Evolutionary conservation across 1,139 yeast species (phyloP), one percentile per base, ranked within the genome.

Genomic region (Ogataea hybrid): DNA sequence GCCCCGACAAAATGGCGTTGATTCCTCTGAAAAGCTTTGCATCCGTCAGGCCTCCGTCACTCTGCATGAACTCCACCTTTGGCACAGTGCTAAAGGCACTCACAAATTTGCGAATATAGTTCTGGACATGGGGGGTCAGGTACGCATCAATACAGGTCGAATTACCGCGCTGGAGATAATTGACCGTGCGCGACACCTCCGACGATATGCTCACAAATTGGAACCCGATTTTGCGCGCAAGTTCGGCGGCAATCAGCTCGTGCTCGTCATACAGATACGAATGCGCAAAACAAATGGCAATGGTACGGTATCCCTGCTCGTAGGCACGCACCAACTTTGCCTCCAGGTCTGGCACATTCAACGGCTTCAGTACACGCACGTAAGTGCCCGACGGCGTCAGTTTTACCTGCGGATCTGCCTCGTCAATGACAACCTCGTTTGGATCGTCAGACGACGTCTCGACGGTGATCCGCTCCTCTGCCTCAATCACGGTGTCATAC

Each of bases 401-500:
- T 3, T 68, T 70, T 15, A 75, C 57, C 11, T 60, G 53, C 2
- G 49, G 48, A 11, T 54, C 59, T 28, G 63, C 56, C 0, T 62
- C 55, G 12, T 57, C 62, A 2, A 61, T 54, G 2, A 35, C 17
- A 17, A 59, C 61, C 3, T 67, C 44, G 18, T 46, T 46, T 10
- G 54, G 51, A 41, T 61, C 65, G 22, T 53, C 66, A 3, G 59
- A 48, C 30, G 55, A 60, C 4, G 64, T 59, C 20, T 61, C 64
- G 29, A 64, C 51, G 4, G 68, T 63, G 35, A 64, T 58, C 44
- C 68, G 51, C 41, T 62, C 67, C 28, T 50, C 50, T 15, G 51
- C 44, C 37, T 48, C 49, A 28, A 77, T 64, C 2, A 83, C 89
- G 9, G 69, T 58, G 41, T 80, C 79, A 53, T 80, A 84, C 6